phyloP scores from a whole-genome alignment of 768 basidiomycete species.

The Omphalotus guepiniiformis region DNA sequence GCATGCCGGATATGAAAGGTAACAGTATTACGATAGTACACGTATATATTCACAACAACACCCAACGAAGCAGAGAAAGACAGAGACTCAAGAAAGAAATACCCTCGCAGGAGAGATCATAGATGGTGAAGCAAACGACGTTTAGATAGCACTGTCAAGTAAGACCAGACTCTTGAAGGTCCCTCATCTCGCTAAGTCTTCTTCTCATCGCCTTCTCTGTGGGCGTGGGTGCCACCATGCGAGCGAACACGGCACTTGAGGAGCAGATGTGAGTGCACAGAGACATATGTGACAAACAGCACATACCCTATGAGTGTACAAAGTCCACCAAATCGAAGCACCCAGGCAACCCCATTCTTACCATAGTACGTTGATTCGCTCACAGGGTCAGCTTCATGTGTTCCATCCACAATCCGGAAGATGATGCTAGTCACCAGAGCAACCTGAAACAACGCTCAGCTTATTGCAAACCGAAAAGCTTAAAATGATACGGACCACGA shows the following conservation, averaged over 20 bases:
- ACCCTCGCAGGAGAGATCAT: no score
- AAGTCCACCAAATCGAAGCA: constrained; percentile 67
- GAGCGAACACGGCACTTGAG: constrained; percentile 70
- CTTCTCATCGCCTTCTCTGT: constrained; percentile 89
- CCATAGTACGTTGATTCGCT: constrained; percentile 62
- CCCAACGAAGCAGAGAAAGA: no score
- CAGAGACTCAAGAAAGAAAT: no score
- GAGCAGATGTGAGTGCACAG: constrained; percentile 17
- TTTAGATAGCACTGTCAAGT: no score
- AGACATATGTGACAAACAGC: not conserved
- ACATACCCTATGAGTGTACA: constrained; percentile 57
- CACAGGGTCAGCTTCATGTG: constrained; percentile 35
- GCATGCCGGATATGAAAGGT: no score
- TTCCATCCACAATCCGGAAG: constrained; percentile 75
- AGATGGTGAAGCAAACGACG: no score
- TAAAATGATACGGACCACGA: constrained; percentile 58
- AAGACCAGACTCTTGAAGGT: constrained; percentile 67
- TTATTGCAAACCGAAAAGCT: not conserved
- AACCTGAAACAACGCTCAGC: constrained; percentile 43
- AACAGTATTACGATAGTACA: no score
- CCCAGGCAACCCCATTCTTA: constrained; percentile 92
- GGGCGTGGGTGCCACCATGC: constrained; percentile 82
- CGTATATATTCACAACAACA: no score
- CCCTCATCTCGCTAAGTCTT: constrained; percentile 74
- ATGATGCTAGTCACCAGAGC: constrained; percentile 84